Evolutionary conservation across 306 rosid species (phyloP).

Genomic region (Dryas drummondii): DNA sequence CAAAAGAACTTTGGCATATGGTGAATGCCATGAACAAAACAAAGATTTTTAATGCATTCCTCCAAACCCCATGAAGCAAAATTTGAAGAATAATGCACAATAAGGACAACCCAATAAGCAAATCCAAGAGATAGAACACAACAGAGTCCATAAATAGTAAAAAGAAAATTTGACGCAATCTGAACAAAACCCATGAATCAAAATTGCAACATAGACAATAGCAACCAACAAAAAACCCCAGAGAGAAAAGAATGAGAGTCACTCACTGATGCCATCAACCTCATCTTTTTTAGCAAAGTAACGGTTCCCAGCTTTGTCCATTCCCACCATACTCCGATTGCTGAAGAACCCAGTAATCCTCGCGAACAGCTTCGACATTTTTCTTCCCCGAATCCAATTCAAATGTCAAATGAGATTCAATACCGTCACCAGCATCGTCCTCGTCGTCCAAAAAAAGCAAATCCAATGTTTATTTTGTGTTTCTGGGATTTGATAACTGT

Average conservation of each 20-base stretch:
- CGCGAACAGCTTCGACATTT: slow-evolving; percentile 68
- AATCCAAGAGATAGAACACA: not conserved
- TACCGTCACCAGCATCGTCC: not conserved
- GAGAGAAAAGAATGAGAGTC: slow-evolving; percentile 32
- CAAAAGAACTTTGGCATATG: not conserved
- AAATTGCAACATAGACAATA: slow-evolving; percentile 1
- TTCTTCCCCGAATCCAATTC: not conserved
- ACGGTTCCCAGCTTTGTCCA: slow-evolving; percentile 73
- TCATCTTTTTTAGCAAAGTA: slow-evolving; percentile 67
- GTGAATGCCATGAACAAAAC: not conserved
- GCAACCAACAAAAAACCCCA: not conserved
- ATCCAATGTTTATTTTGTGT: not conserved
- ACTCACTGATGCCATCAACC: slow-evolving; percentile 78
- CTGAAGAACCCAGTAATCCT: slow-evolving; percentile 53
- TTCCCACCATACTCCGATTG: slow-evolving; percentile 54
- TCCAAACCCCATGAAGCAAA: not conserved
- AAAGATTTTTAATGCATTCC: not conserved
- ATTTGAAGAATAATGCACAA: not conserved
- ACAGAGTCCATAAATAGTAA: not conserved
- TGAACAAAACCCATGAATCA: slow-evolving; percentile 10
- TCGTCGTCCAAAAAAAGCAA: slow-evolving; percentile 2
- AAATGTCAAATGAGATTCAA: slow-evolving; percentile 22
- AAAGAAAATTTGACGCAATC: not conserved
- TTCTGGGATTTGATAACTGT: not conserved
- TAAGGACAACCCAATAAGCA: not conserved